Percentiles rank a stretch among this genome's conserved stretches.
Conservation (phyloP, 805 yeast species). For the Starmera caribaea region DNA sequence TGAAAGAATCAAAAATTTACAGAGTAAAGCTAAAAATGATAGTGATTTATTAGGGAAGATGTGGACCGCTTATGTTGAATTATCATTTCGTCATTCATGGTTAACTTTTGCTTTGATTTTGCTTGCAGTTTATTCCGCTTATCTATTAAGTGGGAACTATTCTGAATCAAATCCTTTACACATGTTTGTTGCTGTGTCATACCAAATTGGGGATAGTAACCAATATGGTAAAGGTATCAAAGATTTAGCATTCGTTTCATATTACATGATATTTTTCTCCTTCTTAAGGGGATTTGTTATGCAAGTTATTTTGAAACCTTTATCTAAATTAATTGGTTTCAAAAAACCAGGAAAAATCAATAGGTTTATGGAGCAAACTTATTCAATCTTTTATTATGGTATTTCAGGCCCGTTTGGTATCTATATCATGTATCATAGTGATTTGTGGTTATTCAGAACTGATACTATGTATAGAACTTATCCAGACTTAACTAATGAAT, state of each 20-base stretch:
- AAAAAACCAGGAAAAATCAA: slow-evolving; percentile 40
- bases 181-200: slow-evolving; percentile 56
- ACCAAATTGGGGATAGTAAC: slow-evolving; percentile 49
- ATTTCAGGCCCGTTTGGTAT: slow-evolving; percentile 79
- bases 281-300: slow-evolving; percentile 84
- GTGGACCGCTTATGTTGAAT: slow-evolving; percentile 47
- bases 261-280: slow-evolving; percentile 79
- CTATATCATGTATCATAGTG: slow-evolving; percentile 75
- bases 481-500: slow-evolving; percentile 74
- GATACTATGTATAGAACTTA: slow-evolving; percentile 66
- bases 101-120: slow-evolving; percentile 49
- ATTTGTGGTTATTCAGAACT: slow-evolving; percentile 87
- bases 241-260: slow-evolving; percentile 73
- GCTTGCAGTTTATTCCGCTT: slow-evolving; percentile 30
- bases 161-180: slow-evolving; percentile 53
- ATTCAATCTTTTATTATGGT: slow-evolving; percentile 74
- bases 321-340: slow-evolving; percentile 48
- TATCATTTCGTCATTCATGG: slow-evolving; percentile 59
- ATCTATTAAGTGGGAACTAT: slow-evolving; percentile 45
- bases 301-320: slow-evolving; percentile 71
- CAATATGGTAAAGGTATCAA: slow-evolving; percentile 81
- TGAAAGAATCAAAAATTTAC: slow-evolving; percentile 24
- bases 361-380: slow-evolving; percentile 91
- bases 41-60: slow-evolving; percentile 46
- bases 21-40: slow-evolving; percentile 29